A percentile compares a stretch with the other conserved stretches of the same genome.
Evolutionary conservation across 345 rosid species (phyloP).

Genomic region (Sonneratia alba): DNA sequence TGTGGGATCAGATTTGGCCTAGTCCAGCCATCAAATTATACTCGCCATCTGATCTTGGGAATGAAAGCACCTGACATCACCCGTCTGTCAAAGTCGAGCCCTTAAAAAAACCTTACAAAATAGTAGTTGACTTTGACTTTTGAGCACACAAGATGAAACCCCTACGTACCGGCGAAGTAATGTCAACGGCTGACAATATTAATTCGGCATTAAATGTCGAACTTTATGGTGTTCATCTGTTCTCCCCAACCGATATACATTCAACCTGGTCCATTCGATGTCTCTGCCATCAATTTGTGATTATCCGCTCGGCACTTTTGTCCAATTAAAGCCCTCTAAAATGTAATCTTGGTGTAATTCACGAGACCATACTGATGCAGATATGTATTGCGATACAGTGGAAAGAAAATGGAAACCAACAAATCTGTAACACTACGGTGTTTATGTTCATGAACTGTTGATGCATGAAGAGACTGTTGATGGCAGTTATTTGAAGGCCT

Average conservation of each 20-base stretch:
- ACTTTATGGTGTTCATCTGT: background rate
- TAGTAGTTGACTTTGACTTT: background rate
- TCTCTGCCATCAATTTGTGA: background rate
- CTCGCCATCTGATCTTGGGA: background rate
- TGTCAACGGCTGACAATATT: background rate
- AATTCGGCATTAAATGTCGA: background rate
- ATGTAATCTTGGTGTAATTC: too few species aligned
- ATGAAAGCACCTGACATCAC: background rate
- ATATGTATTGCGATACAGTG: too few species aligned
- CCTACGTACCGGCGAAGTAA: background rate
- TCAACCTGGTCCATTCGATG: background rate
- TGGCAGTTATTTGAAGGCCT: too few species aligned
- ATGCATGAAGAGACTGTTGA: too few species aligned
- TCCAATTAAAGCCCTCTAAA: too few species aligned
- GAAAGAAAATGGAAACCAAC: too few species aligned
- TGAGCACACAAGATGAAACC: background rate
- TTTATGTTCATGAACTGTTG: too few species aligned
- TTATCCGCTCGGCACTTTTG: background rate
- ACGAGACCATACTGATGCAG: too few species aligned
- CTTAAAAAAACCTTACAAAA: background rate
- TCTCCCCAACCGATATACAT: background rate
- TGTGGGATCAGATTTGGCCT: background rate
- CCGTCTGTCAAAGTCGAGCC: background rate
- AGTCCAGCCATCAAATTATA: background rate
- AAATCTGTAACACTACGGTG: too few species aligned